Base-by-base conservation (phyloP, 805 yeast genomes). In the Sporopachydermia lactativora region DNA sequence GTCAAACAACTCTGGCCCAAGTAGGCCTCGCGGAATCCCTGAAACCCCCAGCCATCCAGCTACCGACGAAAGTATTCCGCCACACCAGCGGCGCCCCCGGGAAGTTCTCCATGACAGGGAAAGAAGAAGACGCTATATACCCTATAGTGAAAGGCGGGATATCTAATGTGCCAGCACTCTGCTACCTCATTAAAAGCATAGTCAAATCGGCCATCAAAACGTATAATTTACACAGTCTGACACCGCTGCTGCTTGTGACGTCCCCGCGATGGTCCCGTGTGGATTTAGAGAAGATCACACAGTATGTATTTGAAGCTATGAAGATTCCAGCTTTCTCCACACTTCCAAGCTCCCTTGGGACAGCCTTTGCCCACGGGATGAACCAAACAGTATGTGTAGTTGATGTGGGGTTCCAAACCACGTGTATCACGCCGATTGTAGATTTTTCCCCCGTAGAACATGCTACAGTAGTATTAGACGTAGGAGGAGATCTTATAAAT, bases 391-490 rank as follows among this genome's bases (percentile, higher is more conserved):
- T 13, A 5, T 36, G 39, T 36, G 81, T 89, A 14, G 73, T 89
- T 35, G 95, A 89, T 57, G 68, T 89, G 38, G 96, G 96, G 15
- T 63, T 65, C 46, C 73, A 76, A 17, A 73, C 78, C 48, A 74
- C 86, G 2, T 95, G 85, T 54, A 66, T 89, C 17, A 67, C 77
- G 8, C 92, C 95, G 2, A 73, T 89, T n/a, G 58, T 81, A 19
- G 92, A 82, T 46, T 84, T 73, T 51, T 75, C 77, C 43, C 68
- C 73, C 4, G 60, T 78, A 41, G 66, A 68, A 19, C 73, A 72
- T 47, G 77, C 85, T 3, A 61, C 68, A 19, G 58, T 58, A 19
- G 60, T 65, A 11, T 53, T 78, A 18, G 57, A 61, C 1, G 48
- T 52, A 11, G 98, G 98, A 8, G 88, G 95, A 2, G 48, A 60